A percentile compares a stretch with the other conserved stretches of the same genome.
Evolutionary conservation across 2,329 filamentous ascomycete species (phyloP).

Genomic region (Talaromyces rugulosus): DNA sequence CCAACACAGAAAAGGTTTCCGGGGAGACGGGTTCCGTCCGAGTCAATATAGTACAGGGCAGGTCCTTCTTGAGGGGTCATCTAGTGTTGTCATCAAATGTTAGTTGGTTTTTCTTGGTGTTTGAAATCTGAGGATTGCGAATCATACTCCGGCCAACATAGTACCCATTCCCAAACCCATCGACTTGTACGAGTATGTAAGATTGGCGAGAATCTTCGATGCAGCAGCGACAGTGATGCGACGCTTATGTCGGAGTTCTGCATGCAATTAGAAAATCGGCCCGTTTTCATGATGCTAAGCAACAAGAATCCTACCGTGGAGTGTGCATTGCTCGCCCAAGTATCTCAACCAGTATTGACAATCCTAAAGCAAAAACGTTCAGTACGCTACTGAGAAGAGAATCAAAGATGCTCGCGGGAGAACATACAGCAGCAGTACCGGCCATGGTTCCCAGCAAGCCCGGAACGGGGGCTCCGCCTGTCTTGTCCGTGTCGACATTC

Average conservation of each 20-base stretch:
- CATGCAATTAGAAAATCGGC: constrained; percentile 4
- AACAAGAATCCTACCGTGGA: constrained; percentile 58
- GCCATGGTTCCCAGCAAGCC: constrained; percentile 92
- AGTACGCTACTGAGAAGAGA: not conserved
- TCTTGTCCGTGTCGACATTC: constrained; percentile 36
- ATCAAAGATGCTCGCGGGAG: not conserved
- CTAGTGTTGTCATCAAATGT: constrained; percentile 15
- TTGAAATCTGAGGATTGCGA: constrained; percentile 59
- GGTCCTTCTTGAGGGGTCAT: constrained; percentile 77
- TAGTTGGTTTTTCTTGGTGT: not conserved
- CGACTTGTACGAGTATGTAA: constrained; percentile 98
- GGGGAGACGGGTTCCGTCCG: constrained; percentile 84
- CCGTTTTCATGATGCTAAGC: not conserved
- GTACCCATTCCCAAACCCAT: constrained; percentile 99
- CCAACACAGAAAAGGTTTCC: constrained; percentile 98
- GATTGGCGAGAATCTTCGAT: constrained; percentile 96
- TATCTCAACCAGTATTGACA: constrained; percentile 99
- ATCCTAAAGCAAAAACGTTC: constrained; percentile 54
- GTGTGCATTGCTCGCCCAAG: constrained; percentile 96
- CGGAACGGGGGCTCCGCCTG: constrained; percentile 28
- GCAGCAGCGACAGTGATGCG: constrained; percentile 96
- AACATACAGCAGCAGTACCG: constrained; percentile 79
- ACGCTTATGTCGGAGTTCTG: constrained; percentile 92
- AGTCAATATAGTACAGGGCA: constrained; percentile 98
- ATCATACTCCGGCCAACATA: constrained; percentile 96